phyloP scores from a whole-genome alignment of 2,329 filamentous ascomycete genomes.

The Chalaropsis thielavioides region DNA sequence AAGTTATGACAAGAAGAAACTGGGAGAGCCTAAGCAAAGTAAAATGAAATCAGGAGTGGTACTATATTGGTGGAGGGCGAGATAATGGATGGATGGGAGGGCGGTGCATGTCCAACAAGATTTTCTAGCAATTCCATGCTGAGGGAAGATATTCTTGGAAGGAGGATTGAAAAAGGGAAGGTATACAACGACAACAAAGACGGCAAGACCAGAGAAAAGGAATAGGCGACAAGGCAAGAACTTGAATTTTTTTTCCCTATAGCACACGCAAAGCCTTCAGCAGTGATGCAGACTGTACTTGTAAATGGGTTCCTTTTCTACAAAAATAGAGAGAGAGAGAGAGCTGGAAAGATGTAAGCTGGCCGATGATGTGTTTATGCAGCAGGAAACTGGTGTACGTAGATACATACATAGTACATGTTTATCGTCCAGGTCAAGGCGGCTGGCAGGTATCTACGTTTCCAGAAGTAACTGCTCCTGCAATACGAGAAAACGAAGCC shows the following conservation, averaged over 20 bases:
- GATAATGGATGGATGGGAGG: not conserved
- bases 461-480: no score
- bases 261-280: not conserved
- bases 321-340: not conserved
- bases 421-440: not conserved
- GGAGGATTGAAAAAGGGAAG: not conserved
- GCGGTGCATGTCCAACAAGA: not conserved
- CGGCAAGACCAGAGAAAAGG: not conserved
- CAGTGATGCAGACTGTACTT: no score
- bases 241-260: not conserved
- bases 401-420: not conserved
- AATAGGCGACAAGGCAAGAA: no score
- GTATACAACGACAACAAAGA: not conserved
- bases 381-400: not conserved
- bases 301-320: no score
- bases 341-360: not conserved
- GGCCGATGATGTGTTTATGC: not conserved
- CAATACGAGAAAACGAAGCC: no score
- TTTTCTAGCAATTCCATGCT: not conserved
- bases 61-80: not conserved
- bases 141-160: not conserved
- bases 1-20: not conserved
- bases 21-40: not conserved
- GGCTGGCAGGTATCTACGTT: not conserved
- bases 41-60: constrained; percentile 3